A percentile compares a stretch with the other conserved stretches of the same genome.
These are phyloP conservation scores for Leccinum pachyderme DNA, from an alignment of 1,284 basidiomycete species.

Conservation along the genomic window DNA sequence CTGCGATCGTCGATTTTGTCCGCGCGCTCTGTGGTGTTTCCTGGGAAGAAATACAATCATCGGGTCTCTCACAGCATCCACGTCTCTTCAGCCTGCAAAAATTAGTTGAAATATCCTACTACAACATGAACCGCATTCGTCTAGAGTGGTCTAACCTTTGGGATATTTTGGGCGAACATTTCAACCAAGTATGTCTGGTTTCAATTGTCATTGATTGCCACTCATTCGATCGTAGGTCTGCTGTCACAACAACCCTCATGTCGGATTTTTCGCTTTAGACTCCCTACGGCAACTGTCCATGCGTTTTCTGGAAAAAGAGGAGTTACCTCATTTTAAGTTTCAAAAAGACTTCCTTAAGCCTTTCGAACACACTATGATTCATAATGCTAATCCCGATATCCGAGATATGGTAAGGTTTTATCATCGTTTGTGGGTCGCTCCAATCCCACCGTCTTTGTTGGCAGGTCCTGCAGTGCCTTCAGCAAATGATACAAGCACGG, in stretches of 20 bases:
- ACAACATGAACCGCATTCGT: conserved; percentile 99
- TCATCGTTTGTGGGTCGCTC: conserved; percentile 11
- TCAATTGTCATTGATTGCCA: neutral
- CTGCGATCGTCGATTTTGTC: conserved; percentile 98
- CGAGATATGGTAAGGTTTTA: conserved; percentile 83
- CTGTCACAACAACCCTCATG: conserved; percentile 96
- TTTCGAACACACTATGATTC: conserved; percentile 97
- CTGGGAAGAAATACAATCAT: conserved; percentile 99
- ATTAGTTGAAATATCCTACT: conserved; percentile 98
- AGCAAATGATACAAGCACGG: conserved; percentile 98
- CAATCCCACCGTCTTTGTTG: conserved; percentile 7
- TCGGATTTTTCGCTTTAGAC: conserved; percentile 96
- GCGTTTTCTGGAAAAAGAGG: conserved; percentile 99
- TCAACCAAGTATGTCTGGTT: conserved; percentile 77
- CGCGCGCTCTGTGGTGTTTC: conserved; percentile 95
- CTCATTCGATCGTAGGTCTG: conserved; percentile 66
- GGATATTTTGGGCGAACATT: conserved; percentile 98
- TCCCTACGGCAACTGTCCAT: conserved; percentile 97
- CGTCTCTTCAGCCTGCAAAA: conserved; percentile 98
- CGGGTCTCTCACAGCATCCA: conserved; percentile 89
- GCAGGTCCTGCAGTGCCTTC: conserved; percentile 93
- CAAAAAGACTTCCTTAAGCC: conserved; percentile 99
- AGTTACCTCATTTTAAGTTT: conserved; percentile 97
- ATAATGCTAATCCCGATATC: conserved; percentile 93
- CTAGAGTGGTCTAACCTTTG: conserved; percentile 99